A percentile compares a stretch with the other conserved stretches of the same genome.
Evolutionary conservation across 805 yeast genomes (phyloP).

Genomic region (Kuraishia hungarica): DNA sequence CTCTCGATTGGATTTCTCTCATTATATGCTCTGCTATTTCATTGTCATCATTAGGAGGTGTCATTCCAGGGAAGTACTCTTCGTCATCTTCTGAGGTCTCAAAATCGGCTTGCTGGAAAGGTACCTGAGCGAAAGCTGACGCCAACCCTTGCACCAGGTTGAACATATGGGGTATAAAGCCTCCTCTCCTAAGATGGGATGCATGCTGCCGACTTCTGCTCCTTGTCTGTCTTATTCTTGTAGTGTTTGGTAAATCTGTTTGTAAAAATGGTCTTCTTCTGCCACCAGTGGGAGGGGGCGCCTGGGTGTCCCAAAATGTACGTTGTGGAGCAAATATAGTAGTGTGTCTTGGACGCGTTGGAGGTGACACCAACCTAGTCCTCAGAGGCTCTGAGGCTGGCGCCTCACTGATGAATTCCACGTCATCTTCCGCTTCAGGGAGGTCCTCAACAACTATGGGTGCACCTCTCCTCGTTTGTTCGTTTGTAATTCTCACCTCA

Average conservation of each 20-base stretch:
- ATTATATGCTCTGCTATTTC: constrained; percentile 19
- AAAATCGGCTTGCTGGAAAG: background rate
- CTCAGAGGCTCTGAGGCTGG: background rate
- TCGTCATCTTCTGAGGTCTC: background rate
- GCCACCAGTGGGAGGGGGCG: background rate
- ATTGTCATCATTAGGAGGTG: constrained; percentile 5
- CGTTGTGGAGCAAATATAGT: constrained; percentile 1
- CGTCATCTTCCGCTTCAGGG: background rate
- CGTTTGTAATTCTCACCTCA: background rate
- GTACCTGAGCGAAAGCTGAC: background rate
- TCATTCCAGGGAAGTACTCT: background rate
- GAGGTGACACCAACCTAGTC: background rate
- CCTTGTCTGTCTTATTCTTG: background rate
- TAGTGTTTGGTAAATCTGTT: background rate
- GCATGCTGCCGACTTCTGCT: constrained; percentile 1
- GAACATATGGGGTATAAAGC: background rate
- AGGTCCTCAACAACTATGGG: background rate
- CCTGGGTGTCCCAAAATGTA: background rate
- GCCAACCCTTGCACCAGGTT: background rate
- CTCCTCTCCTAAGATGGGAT: background rate
- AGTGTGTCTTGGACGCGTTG: background rate
- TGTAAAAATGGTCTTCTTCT: background rate
- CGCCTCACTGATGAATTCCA: background rate
- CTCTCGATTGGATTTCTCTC: constrained; percentile 18
- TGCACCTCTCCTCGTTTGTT: background rate